phyloP scores from a whole-genome alignment of 2,329 filamentous ascomycete species.

The Fonsecaea pedrosoi region DNA sequence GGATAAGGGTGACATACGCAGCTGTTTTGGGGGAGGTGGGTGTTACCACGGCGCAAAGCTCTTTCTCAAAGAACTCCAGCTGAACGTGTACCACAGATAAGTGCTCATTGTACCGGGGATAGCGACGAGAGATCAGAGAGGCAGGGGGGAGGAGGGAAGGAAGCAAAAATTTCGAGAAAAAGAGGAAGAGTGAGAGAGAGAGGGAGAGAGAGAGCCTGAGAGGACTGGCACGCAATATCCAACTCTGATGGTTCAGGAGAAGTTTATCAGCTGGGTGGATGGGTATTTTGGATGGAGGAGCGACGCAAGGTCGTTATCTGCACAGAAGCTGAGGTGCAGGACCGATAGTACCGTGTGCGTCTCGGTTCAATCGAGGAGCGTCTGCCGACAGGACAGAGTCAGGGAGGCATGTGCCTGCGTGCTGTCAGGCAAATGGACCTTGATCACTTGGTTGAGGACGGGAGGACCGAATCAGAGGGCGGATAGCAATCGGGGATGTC shows the following conservation, averaged over 20 bases:
- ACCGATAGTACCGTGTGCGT: conserved; percentile 13
- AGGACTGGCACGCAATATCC: conserved; percentile 16
- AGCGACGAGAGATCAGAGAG: conserved; percentile 9
- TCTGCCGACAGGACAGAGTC: conserved; percentile 31
- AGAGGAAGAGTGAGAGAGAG: too few species aligned
- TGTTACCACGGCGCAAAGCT: conserved; percentile 37
- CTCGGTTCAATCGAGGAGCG: conserved; percentile 20
- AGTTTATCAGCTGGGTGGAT: conserved; percentile 31
- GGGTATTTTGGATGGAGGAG: conserved; percentile 29
- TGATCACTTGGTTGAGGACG: conserved; percentile 1
- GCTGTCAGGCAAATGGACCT: conserved; percentile 31
- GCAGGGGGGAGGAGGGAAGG: conserved; percentile 11
- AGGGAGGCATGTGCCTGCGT: conserved; percentile 36
- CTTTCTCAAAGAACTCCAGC: conserved; percentile 41
- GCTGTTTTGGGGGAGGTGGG: conserved; percentile 11
- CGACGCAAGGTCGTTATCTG: conserved; percentile 34
- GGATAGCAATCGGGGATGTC: conserved; percentile 31
- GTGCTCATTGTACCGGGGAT: conserved; percentile 39
- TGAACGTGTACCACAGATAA: conserved; percentile 41
- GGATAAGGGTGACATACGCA: conserved; percentile 25
- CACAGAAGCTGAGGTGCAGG: conserved; percentile 24
- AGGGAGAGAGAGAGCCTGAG: conserved; percentile 9
- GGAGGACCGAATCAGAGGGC: conserved; percentile 34
- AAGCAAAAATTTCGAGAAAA: conserved; percentile 6
- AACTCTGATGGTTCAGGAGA: conserved; percentile 23